phyloP scores from a whole-genome alignment of 2,329 filamentous ascomycete genomes.

The Aspergillus ibericus region DNA sequence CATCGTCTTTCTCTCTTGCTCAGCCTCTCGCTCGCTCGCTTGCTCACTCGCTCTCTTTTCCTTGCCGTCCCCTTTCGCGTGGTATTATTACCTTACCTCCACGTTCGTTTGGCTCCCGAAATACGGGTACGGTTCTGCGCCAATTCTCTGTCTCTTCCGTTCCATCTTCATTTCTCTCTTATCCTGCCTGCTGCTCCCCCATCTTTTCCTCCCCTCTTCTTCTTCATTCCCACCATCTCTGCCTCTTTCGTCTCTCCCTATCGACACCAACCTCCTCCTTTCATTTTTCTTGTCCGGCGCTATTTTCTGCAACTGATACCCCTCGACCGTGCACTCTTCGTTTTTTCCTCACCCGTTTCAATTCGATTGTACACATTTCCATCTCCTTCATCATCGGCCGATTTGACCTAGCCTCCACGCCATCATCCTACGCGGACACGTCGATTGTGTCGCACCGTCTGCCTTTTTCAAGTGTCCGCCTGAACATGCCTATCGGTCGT shows the following conservation, averaged over 20 bases:
- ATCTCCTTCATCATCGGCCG: slow-evolving; percentile 1
- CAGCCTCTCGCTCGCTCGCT: neutral
- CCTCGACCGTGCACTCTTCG: neutral
- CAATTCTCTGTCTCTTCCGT: neutral
- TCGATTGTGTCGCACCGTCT: slow-evolving; percentile 8
- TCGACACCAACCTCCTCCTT: slow-evolving; percentile 15
- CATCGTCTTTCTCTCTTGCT: neutral
- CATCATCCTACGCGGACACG: slow-evolving; percentile 11
- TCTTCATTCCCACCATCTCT: neutral
- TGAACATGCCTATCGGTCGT: slow-evolving; percentile 28
- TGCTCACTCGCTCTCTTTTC: neutral
- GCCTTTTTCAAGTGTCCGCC: slow-evolving; percentile 7
- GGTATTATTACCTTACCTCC: neutral
- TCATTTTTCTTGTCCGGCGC: neutral
- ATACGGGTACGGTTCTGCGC: neutral
- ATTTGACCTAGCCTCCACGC: slow-evolving; percentile 3
- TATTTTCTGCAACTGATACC: slow-evolving; percentile 7
- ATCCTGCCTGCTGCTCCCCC: slow-evolving; percentile 1
- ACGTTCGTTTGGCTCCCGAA: neutral
- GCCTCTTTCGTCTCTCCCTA: neutral
- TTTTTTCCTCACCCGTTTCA: slow-evolving; percentile 17
- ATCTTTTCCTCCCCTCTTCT: slow-evolving; percentile 8
- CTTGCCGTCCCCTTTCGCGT: neutral
- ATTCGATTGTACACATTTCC: slow-evolving; percentile 17
- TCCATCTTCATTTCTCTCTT: slow-evolving; percentile 3